These are phyloP conservation scores for Rhododendron molle DNA, from an alignment of 148 eudicot species.

Conservation along the genomic window DNA sequence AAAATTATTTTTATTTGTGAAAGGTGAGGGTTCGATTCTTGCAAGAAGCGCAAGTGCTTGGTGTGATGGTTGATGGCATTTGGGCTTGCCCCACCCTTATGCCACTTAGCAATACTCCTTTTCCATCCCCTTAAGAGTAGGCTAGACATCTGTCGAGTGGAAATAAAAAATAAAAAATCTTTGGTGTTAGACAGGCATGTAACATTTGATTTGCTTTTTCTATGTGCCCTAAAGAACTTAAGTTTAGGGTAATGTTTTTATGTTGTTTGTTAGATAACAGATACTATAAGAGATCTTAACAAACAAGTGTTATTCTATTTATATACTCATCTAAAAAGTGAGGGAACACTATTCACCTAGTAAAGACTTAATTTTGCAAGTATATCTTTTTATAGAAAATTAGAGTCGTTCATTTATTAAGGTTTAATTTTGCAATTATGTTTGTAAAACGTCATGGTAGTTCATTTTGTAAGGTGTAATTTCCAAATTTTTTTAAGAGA, in stretches of 20 bases:
- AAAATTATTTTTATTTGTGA: too few species aligned
- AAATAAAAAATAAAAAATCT: too few species aligned
- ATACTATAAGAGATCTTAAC: neutral
- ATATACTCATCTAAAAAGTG: neutral
- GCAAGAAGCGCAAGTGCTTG: too few species aligned
- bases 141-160: too few species aligned
- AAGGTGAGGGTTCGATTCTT: too few species aligned
- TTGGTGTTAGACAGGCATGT: neutral
- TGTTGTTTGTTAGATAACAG: neutral
- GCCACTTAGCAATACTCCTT: too few species aligned
- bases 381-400: too few species aligned
- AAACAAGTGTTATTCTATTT: neutral
- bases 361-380: neutral
- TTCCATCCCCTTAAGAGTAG: too few species aligned
- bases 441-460: neutral
- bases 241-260: neutral
- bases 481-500: neutral
- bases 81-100: too few species aligned
- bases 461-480: neutral
- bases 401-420: neutral
- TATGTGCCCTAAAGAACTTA: neutral
- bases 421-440: neutral
- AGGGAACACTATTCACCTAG: neutral
- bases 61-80: too few species aligned
- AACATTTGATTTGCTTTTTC: too few species aligned